phyloP scores from a whole-genome alignment of 179 eudicot genomes.

The Silene coronaria region DNA sequence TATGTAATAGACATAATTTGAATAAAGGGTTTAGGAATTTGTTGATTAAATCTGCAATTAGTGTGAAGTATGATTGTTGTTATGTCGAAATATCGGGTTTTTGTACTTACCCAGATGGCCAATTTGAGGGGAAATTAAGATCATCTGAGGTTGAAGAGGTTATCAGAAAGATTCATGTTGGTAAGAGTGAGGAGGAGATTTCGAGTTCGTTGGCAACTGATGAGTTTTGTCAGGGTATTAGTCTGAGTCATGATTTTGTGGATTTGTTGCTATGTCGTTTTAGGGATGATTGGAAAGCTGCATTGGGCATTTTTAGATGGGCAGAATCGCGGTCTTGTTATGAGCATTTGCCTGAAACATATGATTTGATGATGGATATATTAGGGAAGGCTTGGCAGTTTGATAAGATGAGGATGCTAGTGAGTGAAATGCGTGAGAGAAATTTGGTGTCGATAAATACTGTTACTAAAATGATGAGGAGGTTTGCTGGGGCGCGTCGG shows the following conservation, averaged over 20 bases:
- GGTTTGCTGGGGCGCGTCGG: conserved; percentile 66
- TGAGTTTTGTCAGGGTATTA: conserved; percentile 37
- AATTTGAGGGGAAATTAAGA: conserved; percentile 11
- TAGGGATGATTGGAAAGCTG: conserved; percentile 87
- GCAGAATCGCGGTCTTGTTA: conserved; percentile 41
- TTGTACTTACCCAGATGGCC: conserved; percentile 1
- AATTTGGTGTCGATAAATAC: conserved; percentile 48
- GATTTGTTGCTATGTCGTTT: conserved; percentile 45
- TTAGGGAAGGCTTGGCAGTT: conserved; percentile 77
- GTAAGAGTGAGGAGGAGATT: conserved; percentile 39
- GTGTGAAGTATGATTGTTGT: conserved; percentile 8
- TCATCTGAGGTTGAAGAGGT: conserved; percentile 34
- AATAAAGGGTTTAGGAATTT: conserved; percentile 12
- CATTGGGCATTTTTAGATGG: conserved; percentile 67
- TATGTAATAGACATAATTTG: conserved; percentile 18
- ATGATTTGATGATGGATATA: conserved; percentile 72
- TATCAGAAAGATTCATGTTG: conserved; percentile 34
- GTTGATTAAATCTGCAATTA: conserved; percentile 1
- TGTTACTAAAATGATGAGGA: conserved; percentile 69
- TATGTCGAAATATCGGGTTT: conserved; percentile 16
- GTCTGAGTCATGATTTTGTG: conserved; percentile 40
- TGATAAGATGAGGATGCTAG: conserved; percentile 55
- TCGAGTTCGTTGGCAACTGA: conserved; percentile 41
- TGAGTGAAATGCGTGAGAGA: conserved; percentile 53
- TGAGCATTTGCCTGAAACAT: conserved; percentile 44